Base-by-base conservation (phyloP, 1,284 basidiomycete species). In the Cryptococcus neoformans region DNA sequence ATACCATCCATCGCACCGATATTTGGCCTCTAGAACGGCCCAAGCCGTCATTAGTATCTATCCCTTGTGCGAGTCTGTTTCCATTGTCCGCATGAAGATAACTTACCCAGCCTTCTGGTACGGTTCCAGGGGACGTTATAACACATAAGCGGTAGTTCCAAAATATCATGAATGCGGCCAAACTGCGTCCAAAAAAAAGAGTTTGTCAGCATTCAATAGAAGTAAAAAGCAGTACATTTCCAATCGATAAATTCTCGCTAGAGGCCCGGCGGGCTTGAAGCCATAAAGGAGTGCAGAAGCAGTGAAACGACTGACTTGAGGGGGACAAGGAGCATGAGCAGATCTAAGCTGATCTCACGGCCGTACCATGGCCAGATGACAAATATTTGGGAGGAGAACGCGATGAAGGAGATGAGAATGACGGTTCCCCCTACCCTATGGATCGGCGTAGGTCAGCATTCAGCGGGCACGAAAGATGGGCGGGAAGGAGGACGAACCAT, bases 281-380 rank as follows among this genome's bases (percentile, higher is more conserved):
- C 17, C n/a, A n/a, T 49, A 2, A 36, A 16, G 7, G 35, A 38
- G 49, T n/a, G 36, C 16, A 39, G 41, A 28, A 28, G 28, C 28
- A 4, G 4, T 28, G 21, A 39, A 44, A 16, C 42, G 28, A 40
- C 88, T 68, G 72, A 92, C 90, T 97, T 95, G 87, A 96, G 95
- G 1, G 92, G 92, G 0, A 85, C 65, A 9, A 97, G 82, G 6
- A 94, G 81, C 38, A 77, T 79, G 40, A 92, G 66, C 35, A 95
- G 83, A 59, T 90, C 85, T 21, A 87, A 75, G 6, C 88, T 87
- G 59, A 88, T 63, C 50, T 76, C 85, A 39, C 82, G 74, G 46
- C 89, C 88, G 68, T 92, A 92, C 89, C 89, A 93, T 42, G 92
- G 92, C 88, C 89, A 90, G 74, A 94, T 85, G 62, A 96, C 81